Evolutionary conservation across 345 rosid genomes (phyloP), one percentile per base, ranked within the genome.

Genomic region (Nephelium lappaceum): DNA sequence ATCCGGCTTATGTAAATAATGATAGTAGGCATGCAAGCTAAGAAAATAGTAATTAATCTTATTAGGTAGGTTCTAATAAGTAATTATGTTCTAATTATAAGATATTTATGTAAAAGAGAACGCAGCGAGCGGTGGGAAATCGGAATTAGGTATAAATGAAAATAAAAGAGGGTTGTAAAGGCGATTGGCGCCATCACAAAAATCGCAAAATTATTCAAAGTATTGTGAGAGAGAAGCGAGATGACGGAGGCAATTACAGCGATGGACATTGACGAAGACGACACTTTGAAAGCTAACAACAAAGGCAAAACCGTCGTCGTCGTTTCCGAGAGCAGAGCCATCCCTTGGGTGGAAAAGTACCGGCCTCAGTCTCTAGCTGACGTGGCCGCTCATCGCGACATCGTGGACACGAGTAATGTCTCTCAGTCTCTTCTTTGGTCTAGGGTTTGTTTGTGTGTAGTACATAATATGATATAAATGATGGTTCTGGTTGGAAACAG

Each of bases 351-450:
- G 38, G 97, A 96, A 84, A 96, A 96, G 87, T 94, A 92, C 85
- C 95, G 99, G 25, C 99, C 99, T 75, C 94, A 88, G 75, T 93
- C 98, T 45, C 99, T 94, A 24, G 90, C 91, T 42, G 99, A 94
- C 76, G 99, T 96, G 27, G 98, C 99, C 45, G 95, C 98, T 80
- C 98, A 96, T 85, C 98, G 99, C 43, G 99, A 94, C 91, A 96
- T 96, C 67, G 88, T 96, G 24, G 98, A 96, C 74, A 96, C 99
- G 55, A 96, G 99, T 96, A 88, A 84, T 74, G 53, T 25, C 45
- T 55, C 25, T 69, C 57, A 60, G 31, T 58, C 42, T 63, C 25
- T 9, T 57, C 9, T 39, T 55, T 55, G 84, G 83, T 8, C 12
- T 45, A 45, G 51, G 51, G 51, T 45, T 45, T 45, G 11, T 45